Evolutionary conservation across 768 basidiomycete species (phyloP).

Genomic region (Dioszegia hungarica): DNA sequence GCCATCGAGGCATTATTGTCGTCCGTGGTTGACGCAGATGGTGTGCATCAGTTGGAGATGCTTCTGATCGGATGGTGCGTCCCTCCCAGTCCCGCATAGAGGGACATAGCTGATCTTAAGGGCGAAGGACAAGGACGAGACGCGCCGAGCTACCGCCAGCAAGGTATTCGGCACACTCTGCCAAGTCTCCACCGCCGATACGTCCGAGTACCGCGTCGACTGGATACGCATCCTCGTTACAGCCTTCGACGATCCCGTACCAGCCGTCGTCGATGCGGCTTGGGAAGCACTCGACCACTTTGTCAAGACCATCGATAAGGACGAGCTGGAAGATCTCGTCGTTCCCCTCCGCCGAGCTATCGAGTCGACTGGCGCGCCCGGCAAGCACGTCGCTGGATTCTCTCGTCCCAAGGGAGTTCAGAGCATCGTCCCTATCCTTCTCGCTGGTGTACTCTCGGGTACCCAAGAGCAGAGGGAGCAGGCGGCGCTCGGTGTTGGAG

Average conservation of each 20-base stretch:
- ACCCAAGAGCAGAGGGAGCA: slow-evolving; percentile 86
- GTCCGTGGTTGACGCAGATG: slow-evolving; percentile 79
- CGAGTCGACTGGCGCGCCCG: slow-evolving; percentile 75
- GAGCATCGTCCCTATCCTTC: slow-evolving; percentile 77
- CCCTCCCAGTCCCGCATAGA: not conserved
- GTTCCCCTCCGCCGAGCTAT: slow-evolving; percentile 82
- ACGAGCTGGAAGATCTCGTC: slow-evolving; percentile 84
- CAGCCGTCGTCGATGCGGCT: slow-evolving; percentile 64
- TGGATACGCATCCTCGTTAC: slow-evolving; percentile 89
- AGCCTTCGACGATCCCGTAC: slow-evolving; percentile 65
- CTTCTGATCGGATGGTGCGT: slow-evolving; percentile 78
- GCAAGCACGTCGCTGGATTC: slow-evolving; percentile 76
- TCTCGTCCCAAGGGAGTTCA: slow-evolving; percentile 70
- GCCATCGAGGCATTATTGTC: slow-evolving; percentile 68
- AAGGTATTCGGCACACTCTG: slow-evolving; percentile 76
- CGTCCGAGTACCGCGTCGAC: slow-evolving; percentile 79
- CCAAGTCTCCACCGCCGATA: slow-evolving; percentile 73
- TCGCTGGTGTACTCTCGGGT: slow-evolving; percentile 87
- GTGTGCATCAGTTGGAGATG: slow-evolving; percentile 83
- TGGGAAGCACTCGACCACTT: slow-evolving; percentile 78
- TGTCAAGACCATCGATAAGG: slow-evolving; percentile 84
- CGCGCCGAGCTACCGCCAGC: slow-evolving; percentile 72
- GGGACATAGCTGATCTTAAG: not conserved
- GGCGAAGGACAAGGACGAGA: slow-evolving; percentile 66
- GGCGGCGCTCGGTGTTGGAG: slow-evolving; percentile 93